These are phyloP conservation scores for Apophysomyces ossiformis DNA, from an alignment of 371 early-diverging fungal genomes.

Conservation along the genomic window DNA sequence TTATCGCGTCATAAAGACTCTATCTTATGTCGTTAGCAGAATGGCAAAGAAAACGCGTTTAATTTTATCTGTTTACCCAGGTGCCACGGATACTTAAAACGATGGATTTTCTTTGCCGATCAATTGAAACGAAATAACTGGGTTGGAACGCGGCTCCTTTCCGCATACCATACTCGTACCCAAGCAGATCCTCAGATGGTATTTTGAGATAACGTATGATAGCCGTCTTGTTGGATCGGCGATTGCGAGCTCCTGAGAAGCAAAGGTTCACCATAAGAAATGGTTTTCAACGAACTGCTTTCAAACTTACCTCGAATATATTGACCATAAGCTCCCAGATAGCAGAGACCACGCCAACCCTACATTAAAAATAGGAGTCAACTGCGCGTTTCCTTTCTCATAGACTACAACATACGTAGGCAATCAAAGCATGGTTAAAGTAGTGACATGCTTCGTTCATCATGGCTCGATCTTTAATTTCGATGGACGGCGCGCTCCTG, in stretches of 20 bases:
- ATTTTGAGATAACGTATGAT: slow-evolving; percentile 73
- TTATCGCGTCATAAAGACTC: slow-evolving; percentile 73
- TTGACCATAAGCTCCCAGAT: slow-evolving; percentile 57
- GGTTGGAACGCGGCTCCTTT: slow-evolving; percentile 78
- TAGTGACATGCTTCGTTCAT: slow-evolving; percentile 34
- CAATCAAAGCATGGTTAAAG: slow-evolving; percentile 33
- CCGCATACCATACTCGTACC: slow-evolving; percentile 75
- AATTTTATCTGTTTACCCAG: slow-evolving; percentile 57
- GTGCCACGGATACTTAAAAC: slow-evolving; percentile 87
- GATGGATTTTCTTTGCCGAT: slow-evolving; percentile 67
- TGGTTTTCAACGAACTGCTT: slow-evolving; percentile 21
- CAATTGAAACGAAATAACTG: slow-evolving; percentile 78
- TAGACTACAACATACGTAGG: slow-evolving; percentile 25
- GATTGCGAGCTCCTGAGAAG: slow-evolving; percentile 18
- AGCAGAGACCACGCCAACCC: slow-evolving; percentile 57
- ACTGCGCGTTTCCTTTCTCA: neutral
- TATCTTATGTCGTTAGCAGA: slow-evolving; percentile 16
- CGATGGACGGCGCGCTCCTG: slow-evolving; percentile 14
- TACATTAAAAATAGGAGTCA: slow-evolving; percentile 10
- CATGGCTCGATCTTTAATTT: slow-evolving; percentile 18
- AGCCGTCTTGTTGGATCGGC: slow-evolving; percentile 69
- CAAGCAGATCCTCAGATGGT: slow-evolving; percentile 72
- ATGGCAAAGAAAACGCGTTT: neutral
- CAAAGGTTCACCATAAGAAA: slow-evolving; percentile 56
- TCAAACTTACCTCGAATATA: slow-evolving; percentile 37